Evolutionary conservation across 306 rosid species (phyloP).

Genomic region (Cicer chorassanicum): DNA sequence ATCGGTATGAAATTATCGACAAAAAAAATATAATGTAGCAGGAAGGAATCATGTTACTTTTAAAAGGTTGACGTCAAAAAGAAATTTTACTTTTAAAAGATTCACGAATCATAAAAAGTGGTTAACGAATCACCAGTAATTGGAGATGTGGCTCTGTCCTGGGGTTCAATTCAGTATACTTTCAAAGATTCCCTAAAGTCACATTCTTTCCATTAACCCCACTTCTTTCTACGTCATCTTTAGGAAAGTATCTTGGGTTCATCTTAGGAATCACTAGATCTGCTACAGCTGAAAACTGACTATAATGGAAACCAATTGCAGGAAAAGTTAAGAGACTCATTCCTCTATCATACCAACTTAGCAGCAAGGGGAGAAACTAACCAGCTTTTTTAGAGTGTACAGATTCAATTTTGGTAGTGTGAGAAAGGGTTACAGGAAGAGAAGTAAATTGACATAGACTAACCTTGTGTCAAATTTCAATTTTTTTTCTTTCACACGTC

Average conservation of each 20-base stretch:
- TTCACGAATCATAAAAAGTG: neutral
- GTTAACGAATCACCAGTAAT: neutral
- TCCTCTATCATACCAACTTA: neutral
- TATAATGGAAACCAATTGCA: neutral
- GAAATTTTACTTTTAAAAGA: no score
- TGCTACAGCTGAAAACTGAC: neutral
- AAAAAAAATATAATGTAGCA: no score
- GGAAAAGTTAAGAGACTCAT: neutral
- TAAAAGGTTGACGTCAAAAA: neutral
- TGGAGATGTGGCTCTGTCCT: neutral
- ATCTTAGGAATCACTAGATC: conserved; percentile 1
- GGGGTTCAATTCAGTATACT: neutral
- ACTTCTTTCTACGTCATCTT: neutral
- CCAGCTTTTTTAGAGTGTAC: neutral
- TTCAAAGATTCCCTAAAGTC: neutral
- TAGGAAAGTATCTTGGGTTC: neutral
- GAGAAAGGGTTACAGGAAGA: neutral
- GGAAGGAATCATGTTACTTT: neutral
- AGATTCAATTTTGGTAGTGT: neutral
- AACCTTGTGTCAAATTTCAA: neutral
- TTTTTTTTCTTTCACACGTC: neutral
- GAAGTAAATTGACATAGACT: neutral
- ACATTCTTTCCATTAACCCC: conserved; percentile 4
- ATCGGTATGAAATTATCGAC: no score
- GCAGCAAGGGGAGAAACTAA: neutral